Conservation (phyloP, 129 eudicot species). For the Apium graveolens region DNA sequence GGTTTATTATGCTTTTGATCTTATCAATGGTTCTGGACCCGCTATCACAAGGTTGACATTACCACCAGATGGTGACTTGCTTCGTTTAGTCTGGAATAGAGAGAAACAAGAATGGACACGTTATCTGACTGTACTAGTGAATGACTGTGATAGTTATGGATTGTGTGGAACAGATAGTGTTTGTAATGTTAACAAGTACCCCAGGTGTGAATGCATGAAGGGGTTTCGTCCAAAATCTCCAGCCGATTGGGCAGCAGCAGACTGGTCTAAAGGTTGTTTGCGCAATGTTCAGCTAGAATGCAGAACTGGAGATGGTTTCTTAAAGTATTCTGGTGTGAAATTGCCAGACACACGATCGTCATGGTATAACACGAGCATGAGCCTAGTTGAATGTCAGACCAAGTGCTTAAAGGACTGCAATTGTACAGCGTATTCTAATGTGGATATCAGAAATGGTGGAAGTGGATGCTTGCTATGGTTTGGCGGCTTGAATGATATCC, state of each 20-base stretch:
- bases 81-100: not conserved
- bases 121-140: not conserved
- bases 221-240: constrained; percentile 4
- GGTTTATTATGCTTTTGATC: not conserved
- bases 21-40: not conserved
- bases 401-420: constrained; percentile 19
- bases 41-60: not conserved
- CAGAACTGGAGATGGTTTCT: constrained; percentile 14
- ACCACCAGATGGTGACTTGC: not conserved
- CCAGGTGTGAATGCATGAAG: constrained; percentile 10
- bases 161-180: not conserved
- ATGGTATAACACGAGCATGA: not conserved
- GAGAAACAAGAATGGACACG: not conserved
- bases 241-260: constrained; percentile 12
- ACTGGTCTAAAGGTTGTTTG: constrained; percentile 23
- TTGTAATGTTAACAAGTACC: constrained; percentile 5
- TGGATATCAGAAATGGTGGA: constrained; percentile 7
- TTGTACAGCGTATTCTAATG: constrained; percentile 7
- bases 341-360: constrained; percentile 13
- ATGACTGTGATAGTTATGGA: constrained; percentile 5
- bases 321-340: constrained; percentile 5
- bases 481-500: not conserved
- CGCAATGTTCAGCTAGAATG: constrained; percentile 7
- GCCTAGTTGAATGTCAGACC: constrained; percentile 3
- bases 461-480: constrained; percentile 10